Percentiles rank a stretch among this genome's conserved stretches.
phyloP scores from a whole-genome alignment of 768 basidiomycete species.

The Mycena capillaripes region DNA sequence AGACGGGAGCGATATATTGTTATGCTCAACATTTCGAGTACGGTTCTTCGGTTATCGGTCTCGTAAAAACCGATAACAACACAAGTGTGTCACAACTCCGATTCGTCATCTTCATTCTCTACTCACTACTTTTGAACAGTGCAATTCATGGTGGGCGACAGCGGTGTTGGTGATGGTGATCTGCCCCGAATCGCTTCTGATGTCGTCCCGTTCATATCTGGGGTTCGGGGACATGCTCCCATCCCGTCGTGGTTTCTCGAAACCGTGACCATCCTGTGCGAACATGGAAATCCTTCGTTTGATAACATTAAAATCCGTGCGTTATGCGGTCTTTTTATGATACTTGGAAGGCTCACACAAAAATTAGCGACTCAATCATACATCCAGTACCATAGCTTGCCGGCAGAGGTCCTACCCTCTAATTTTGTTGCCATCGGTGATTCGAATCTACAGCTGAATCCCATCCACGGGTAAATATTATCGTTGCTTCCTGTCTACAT shows the following conservation, averaged over 20 bases:
- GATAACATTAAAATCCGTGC: conserved; percentile 17
- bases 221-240: conserved; percentile 8
- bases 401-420: conserved; percentile 28
- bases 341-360: background rate
- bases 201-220: conserved; percentile 7
- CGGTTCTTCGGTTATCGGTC: conserved; percentile 4
- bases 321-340: background rate
- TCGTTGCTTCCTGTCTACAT: background rate
- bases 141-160: conserved; percentile 11
- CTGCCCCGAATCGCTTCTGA: conserved; percentile 2
- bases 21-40: conserved; percentile 8
- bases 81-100: conserved; percentile 10
- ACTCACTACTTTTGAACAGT: background rate
- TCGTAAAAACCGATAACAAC: conserved; percentile 20
- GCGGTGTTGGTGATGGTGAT: background rate
- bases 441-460: conserved; percentile 38
- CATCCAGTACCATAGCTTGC: conserved; percentile 35
- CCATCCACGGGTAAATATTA: conserved; percentile 35
- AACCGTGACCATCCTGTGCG: conserved; percentile 14
- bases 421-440: conserved; percentile 43
- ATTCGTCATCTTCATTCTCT: background rate
- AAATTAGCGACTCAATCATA: conserved; percentile 29
- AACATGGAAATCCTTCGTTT: conserved; percentile 12
- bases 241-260: conserved; percentile 20
- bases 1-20: conserved; percentile 8